Evolutionary conservation across 192 early-diverging fungal genomes (phyloP), one percentile per base, ranked within the genome.

Genomic region (Backusella luteola): DNA sequence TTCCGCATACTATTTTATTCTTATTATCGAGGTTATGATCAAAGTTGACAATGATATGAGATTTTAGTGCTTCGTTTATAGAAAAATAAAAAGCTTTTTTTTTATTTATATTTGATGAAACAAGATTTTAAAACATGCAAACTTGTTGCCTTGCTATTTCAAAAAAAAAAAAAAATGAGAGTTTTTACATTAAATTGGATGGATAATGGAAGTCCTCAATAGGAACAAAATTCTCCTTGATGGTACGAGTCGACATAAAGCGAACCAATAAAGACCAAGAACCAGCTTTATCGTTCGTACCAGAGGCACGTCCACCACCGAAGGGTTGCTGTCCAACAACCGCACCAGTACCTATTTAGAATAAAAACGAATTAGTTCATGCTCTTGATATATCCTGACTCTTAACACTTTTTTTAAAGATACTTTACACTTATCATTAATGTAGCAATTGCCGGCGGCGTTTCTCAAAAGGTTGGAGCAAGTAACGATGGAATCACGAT

Each of bases 241-340:
- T 94, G 6, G 96, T 92, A 74, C 97, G 95, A 21, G 95, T 92
- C 32, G 94, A 96, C 35, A 96, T 89, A 82, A 96, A 99, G 77
- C 97, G 92, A 74, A 39, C 49, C 41, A 87, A 75, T 74, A 93
- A 83, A 21, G 84, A 86, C 35, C 90, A 89, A 86, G 89, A 87
- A 68, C 97, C 97, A 26, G 96, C 96, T 89, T 99, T 99, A 81
- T 99, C 97, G 80, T 99, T 99, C 12, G 97, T 99, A 49, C 97
- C 97, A 9, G 95, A 96, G 15, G 89, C 93, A 75, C 96, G 90
- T 76, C 90, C 91, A 76, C 97, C 97, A 77, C 97, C 97, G 82
- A 99, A 99, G 15, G 97, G 93, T 88, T 99, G 97, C 85, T 99
- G 97, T 73, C 96, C 96, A 52, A 98, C 96, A 32, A 98, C 93